A percentile compares a stretch with the other conserved stretches of the same genome.
Conservation (phyloP, 805 yeast species). For the Candida peoriensis region DNA sequence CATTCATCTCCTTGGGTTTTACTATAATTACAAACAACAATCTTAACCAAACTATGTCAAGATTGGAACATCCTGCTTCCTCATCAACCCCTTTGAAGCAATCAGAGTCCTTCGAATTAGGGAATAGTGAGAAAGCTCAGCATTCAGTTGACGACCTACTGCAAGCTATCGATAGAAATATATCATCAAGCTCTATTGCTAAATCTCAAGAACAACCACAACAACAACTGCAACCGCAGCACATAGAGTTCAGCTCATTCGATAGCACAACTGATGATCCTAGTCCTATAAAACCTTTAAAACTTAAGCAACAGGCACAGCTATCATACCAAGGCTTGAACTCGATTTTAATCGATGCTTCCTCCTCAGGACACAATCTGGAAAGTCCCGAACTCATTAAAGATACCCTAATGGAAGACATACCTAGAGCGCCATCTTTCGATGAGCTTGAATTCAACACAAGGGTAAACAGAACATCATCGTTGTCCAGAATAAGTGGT, state of each 20-base stretch:
- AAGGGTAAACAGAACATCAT: conserved; percentile 22
- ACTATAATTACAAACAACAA: no score
- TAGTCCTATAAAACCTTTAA: conserved; percentile 25
- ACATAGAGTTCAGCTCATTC: conserved; percentile 6
- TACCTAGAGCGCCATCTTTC: conserved; percentile 24
- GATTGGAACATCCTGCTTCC: conserved; percentile 5
- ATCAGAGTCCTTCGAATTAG: conserved; percentile 1
- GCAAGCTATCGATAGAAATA: conserved; percentile 24
- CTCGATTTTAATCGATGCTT: neutral
- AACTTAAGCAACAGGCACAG: conserved; percentile 13
- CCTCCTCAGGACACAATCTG: neutral
- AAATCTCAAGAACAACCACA: neutral
- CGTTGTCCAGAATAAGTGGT: conserved; percentile 25
- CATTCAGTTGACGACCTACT: conserved; percentile 37
- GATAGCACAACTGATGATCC: conserved; percentile 13
- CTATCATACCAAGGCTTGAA: conserved; percentile 1
- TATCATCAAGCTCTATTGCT: conserved; percentile 17
- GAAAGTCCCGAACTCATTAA: neutral
- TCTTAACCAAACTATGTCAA: no score
- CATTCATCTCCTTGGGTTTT: no score
- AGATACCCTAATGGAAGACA: conserved; percentile 18
- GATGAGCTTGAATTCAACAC: conserved; percentile 31
- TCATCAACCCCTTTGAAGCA: conserved; percentile 21
- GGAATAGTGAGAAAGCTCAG: conserved; percentile 5
- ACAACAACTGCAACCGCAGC: conserved; percentile 1